Evolutionary conservation across 306 rosid genomes (phyloP), one percentile per base, ranked within the genome.

Genomic region (Cicer cuneatum): DNA sequence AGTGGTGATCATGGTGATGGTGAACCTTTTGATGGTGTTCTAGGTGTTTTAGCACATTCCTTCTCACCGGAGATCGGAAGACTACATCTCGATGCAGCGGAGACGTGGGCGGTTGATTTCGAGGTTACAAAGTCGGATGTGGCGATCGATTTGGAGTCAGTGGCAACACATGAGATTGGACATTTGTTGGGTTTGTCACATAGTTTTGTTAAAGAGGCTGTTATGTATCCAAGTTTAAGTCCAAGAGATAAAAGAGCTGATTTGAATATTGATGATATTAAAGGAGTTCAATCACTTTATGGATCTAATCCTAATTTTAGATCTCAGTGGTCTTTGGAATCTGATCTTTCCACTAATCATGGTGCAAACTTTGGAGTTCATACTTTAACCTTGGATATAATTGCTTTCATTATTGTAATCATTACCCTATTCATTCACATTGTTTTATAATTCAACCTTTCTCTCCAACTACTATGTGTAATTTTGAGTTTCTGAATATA

Each of bases 91-190:
- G 98, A 93, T 2, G 97, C 87, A 47, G 93, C 89, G 1, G 98
- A 93, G 88, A 91, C 82, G 0, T 89, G 96, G 98, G 86, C 93
- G 11, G 90, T 91, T 3, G 87, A 88, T 64, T 88, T 91, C 8
- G 5, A 9, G 10, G 7, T 0, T 1, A 91, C 88, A 14, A 75
- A 75, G 35, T 93, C 98, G 0, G 58, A 70, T 14, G 89, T 78
- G 80, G 98, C 98, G 0, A 74, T 93, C 14, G 95, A 93, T 72
- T 79, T 93, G 82, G 98, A 93, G 51, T 93, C 98, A 3, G 95
- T 93, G 45, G 97, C 89, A 5, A 81, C 88, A 1, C 97, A 93
- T 29, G 98, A 93, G 86, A 93, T 90, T 7, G 98, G 98, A 4
- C 98, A 93, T 73, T 37, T 93, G 86, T 77, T 93, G 16, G 97